Base-by-base conservation (phyloP, 1,284 basidiomycete genomes). In the Porodaedalea pini region DNA sequence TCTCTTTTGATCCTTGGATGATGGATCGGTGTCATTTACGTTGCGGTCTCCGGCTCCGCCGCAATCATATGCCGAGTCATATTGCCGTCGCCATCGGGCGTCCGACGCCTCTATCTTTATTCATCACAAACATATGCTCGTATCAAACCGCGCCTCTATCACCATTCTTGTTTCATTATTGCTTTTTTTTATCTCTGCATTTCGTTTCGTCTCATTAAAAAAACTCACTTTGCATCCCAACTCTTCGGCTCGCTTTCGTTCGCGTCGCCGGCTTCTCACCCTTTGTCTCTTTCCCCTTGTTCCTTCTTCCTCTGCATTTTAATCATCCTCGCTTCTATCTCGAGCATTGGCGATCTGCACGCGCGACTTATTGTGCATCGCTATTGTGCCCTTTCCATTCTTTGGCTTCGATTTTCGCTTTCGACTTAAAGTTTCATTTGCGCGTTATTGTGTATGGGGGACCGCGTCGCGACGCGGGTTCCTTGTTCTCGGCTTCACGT, bases 401-500 rank as follows among this genome's bases (percentile, higher is more conserved):
- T 15, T 10, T 15, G 45, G 25, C 45, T 47, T 27, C 31, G 17
- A 36, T n/a, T n/a, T n/a, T n/a, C n/a, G 40, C 40, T 23, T 48
- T 48, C 19, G 25, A 17, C 17, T 15, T 15, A 21, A 23, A 29
- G 25, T 29, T 27, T 3, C 19, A 29, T 10, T 29, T 48, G 4
- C 19, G 36, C 8, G 31, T 21, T 36, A 40, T 36, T 36, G 37
- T 37, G 36, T n/a, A 43, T 15, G 3, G n/a, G 3, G 31, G 15
- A 27, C 6, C 49, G 49, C 34, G 49, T 31, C 45, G 25, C 25
- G 25, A 47, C 45, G 25, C 8, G 6, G 25, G 15, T n/a, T 23
- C 32, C 23, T n/a, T 45, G 7, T 29, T 39, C 51, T 45, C 45
- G 15, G 32, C 41, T 23, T 44, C 53, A 54, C 53, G 53, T 45